Base-by-base conservation (phyloP, 176 grass and related monocot genomes). In the Raddia distichophylla region DNA sequence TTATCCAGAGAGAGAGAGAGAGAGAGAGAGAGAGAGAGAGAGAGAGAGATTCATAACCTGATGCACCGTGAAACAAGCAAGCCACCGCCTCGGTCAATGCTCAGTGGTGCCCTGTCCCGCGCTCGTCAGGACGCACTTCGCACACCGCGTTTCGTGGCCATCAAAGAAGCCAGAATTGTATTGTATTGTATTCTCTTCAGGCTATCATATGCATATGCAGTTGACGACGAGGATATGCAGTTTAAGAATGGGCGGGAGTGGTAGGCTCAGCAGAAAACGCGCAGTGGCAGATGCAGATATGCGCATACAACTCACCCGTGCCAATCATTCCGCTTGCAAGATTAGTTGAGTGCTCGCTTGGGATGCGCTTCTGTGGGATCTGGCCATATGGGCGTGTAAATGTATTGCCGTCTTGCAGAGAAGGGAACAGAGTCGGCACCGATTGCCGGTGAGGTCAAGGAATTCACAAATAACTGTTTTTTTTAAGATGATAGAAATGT, bases 131-230 rank as follows among this genome's bases (percentile, higher is more conserved):
- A 19, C 53, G 46, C 54, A 53, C 62, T 20, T 27, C 69, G 9
- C 35, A 62, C 75, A 32, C 86, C 86, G 81, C 76, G 71, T 89
- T 89, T 63, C 53, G 15, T 78, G 80, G 81, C 68, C 86, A 50
- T 77, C 62, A 13, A 20, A 58, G 70, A 48, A 54, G 76, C 35
- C 70, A 55, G 50, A 13, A 47, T 10, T 17, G 69, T 47, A 14
- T 50, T 9, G 71, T 40, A 53, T 50, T 77, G 59, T 48, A 18
- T 18, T 9, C 49, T 70, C 45, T 51, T 71, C 69, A 51, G 77
- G 49, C 5, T 60, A 7, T 15, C 19, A 82, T 50, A 82, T 50
- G 80, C 18, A 19, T 74, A 79, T 88, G 37, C 37, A 2, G 37
- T 40, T 5, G 37, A 40, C 37, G 80, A 88, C 80, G 69, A 59